Conservation (phyloP, 441 rosid species). For the Jatropha podagrica region DNA sequence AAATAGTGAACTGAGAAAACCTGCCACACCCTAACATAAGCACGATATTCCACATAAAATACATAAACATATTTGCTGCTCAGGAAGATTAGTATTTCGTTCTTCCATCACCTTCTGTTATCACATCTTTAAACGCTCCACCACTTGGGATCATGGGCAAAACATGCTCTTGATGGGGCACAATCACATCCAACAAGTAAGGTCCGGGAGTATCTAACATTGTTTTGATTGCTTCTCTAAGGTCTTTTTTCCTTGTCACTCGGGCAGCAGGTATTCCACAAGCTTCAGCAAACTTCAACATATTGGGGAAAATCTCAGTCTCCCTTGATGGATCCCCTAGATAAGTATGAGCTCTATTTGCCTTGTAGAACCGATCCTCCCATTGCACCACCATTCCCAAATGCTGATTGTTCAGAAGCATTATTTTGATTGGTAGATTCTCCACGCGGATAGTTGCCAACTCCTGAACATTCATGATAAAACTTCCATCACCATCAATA, state of each 20-base stretch:
- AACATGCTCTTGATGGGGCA: slow-evolving; percentile 97
- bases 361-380: slow-evolving; percentile 95
- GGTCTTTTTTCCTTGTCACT: slow-evolving; percentile 58
- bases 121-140: slow-evolving; percentile 79
- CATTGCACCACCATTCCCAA: slow-evolving; percentile 97
- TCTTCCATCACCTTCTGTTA: slow-evolving; percentile 91
- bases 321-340: slow-evolving; percentile 73
- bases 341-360: slow-evolving; percentile 88
- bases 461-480: slow-evolving; percentile 93
- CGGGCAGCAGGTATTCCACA: slow-evolving; percentile 89
- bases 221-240: slow-evolving; percentile 70
- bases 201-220: slow-evolving; percentile 96
- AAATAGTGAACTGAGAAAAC: neutral
- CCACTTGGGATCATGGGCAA: slow-evolving; percentile 97
- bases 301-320: slow-evolving; percentile 77
- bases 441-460: slow-evolving; percentile 82
- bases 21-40: neutral
- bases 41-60: slow-evolving; percentile 5
- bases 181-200: slow-evolving; percentile 77
- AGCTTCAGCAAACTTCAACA: slow-evolving; percentile 81
- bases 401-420: slow-evolving; percentile 87
- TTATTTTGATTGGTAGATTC: slow-evolving; percentile 78
- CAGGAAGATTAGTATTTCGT: slow-evolving; percentile 22
- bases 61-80: neutral
- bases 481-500: slow-evolving; percentile 97